Evolutionary conservation across 257 asterid genomes (phyloP).

Genomic region (Salvia splendens): DNA sequence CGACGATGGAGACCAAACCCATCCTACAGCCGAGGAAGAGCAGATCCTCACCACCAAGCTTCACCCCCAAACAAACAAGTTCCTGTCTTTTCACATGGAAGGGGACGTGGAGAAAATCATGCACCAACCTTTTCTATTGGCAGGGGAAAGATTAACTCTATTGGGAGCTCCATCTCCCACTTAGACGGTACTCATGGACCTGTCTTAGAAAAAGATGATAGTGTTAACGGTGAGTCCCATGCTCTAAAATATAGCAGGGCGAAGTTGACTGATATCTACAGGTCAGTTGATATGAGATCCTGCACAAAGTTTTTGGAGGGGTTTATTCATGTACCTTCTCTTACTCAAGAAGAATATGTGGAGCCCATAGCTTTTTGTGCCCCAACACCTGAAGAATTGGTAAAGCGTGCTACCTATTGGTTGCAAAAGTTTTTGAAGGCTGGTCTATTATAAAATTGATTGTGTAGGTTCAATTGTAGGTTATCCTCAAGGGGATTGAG

Average conservation of each 20-base stretch:
- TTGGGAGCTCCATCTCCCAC: conserved; percentile 46
- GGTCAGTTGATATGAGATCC: conserved; percentile 51
- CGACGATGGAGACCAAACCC: conserved; percentile 84
- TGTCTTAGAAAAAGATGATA: conserved; percentile 58
- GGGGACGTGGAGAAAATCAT: conserved; percentile 76
- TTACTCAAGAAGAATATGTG: conserved; percentile 65
- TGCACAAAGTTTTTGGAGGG: conserved; percentile 50
- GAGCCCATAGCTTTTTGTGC: conserved; percentile 78
- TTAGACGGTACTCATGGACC: conserved; percentile 44
- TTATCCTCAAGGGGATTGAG: conserved; percentile 81
- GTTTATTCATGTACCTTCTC: conserved; percentile 63
- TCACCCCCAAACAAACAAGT: conserved; percentile 56
- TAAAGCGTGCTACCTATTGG: conserved; percentile 32
- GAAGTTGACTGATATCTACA: conserved; percentile 73
- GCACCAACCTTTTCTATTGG: conserved; percentile 56
- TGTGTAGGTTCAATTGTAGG: conserved; percentile 43
- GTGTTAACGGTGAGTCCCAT: conserved; percentile 41
- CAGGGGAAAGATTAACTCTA: conserved; percentile 60
- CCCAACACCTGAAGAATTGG: conserved; percentile 80
- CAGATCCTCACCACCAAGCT: conserved; percentile 63
- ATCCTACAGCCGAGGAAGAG: conserved; percentile 75
- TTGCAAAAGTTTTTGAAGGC: conserved; percentile 4
- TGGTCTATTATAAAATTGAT: conserved; percentile 21
- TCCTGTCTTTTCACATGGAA: conserved; percentile 62
- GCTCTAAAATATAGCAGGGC: conserved; percentile 60